Evolutionary conservation across 345 rosid genomes (phyloP).

Genomic region (Rubroshorea leprosula): DNA sequence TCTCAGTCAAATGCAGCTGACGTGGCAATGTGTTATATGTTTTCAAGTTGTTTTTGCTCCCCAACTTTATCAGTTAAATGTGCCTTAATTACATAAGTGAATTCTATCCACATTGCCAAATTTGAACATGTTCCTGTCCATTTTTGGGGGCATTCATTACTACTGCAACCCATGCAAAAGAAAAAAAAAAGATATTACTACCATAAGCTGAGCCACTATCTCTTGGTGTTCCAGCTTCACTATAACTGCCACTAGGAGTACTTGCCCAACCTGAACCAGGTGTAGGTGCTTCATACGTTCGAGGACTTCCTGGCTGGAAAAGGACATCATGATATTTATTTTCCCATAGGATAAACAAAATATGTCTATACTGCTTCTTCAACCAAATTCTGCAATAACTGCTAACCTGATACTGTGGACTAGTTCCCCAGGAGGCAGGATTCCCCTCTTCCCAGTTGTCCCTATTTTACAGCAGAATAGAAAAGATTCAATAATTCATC

Average conservation of each 20-base stretch:
- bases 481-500: neutral
- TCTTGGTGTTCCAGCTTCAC: slow-evolving; percentile 91
- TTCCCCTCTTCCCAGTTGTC: slow-evolving; percentile 94
- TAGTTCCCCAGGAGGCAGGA: slow-evolving; percentile 85
- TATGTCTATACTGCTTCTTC: neutral
- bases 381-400: neutral
- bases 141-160: no score
- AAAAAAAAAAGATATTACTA: slow-evolving; percentile 19
- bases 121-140: no score
- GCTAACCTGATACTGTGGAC: slow-evolving; percentile 82
- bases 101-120: no score
- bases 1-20: no score
- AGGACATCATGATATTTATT: neutral
- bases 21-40: no score
- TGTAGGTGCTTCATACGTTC: slow-evolving; percentile 89
- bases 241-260: slow-evolving; percentile 88
- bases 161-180: no score
- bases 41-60: no score
- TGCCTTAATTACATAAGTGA: no score
- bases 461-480: slow-evolving; percentile 30
- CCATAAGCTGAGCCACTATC: slow-evolving; percentile 72
- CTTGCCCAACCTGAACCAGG: slow-evolving; percentile 92
- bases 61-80: no score
- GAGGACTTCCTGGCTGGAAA: slow-evolving; percentile 88
- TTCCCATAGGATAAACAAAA: neutral